Conservation (phyloP, 2,329 filamentous ascomycete genomes). For the Blumeriella jaapii region DNA sequence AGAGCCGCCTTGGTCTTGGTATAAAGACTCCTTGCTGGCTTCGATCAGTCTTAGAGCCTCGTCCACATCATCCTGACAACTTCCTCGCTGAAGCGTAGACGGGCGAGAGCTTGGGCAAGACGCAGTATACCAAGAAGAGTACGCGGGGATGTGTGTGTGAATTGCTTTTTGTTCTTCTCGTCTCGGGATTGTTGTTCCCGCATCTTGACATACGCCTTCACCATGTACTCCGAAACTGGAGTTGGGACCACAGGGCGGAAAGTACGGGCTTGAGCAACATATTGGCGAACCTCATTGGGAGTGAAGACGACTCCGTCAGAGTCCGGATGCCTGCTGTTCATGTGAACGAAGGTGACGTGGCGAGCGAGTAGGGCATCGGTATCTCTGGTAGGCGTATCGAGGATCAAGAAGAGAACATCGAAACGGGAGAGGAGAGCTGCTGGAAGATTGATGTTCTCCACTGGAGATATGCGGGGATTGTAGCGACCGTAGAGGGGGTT, state of each 20-base stretch:
- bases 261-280: conserved; percentile 83
- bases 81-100: conserved; percentile 74
- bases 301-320: conserved; percentile 69
- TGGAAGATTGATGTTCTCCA: conserved; percentile 99
- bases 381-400: conserved; percentile 86
- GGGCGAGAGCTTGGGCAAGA: conserved; percentile 84
- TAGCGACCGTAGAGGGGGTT: conserved; percentile 97
- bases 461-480: conserved; percentile 91
- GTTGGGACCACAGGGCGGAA: conserved; percentile 81
- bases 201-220: conserved; percentile 91
- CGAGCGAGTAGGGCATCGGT: conserved; percentile 85
- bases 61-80: conserved; percentile 92
- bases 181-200: conserved; percentile 85
- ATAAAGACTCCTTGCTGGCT: conserved; percentile 84
- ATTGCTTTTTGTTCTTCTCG: conserved; percentile 83
- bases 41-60: conserved; percentile 86
- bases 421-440: conserved; percentile 94
- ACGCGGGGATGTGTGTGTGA: conserved; percentile 87
- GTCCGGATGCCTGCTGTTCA: conserved; percentile 89
- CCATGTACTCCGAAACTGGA: conserved; percentile 86
- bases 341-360: conserved; percentile 94
- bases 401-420: conserved; percentile 90
- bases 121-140: conserved; percentile 88
- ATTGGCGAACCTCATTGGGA: conserved; percentile 88
- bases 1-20: conserved; percentile 51